Percentiles rank a stretch among this genome's conserved stretches.
phyloP scores from a whole-genome alignment of 257 asterid genomes.

The Rauvolfia tetraphylla region DNA sequence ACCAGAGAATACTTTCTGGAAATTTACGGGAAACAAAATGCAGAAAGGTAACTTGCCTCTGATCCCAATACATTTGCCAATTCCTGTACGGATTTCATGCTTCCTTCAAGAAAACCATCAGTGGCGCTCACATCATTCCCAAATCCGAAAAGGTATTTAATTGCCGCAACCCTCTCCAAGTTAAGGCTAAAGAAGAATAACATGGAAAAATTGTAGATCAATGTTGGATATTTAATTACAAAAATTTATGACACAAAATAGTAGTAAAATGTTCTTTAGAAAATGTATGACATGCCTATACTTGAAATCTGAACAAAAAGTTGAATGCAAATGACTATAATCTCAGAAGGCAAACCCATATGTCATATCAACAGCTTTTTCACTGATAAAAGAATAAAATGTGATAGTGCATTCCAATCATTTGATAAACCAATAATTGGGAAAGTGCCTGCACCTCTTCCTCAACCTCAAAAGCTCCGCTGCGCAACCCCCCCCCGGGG shows the following conservation, averaged over 20 bases:
- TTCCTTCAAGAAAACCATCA: constrained; percentile 45
- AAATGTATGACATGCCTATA: not conserved
- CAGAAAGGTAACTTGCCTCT: constrained; percentile 32
- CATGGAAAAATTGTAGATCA: not conserved
- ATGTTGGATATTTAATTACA: not conserved
- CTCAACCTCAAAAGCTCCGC: too few species aligned
- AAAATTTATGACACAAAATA: not conserved
- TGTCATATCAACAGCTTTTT: not conserved
- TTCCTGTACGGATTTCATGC: constrained; percentile 59
- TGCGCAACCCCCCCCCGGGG: not conserved
- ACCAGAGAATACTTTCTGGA: not conserved
- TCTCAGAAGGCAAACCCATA: not conserved
- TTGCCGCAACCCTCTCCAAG: constrained; percentile 54
- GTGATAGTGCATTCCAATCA: not conserved
- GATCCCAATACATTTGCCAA: constrained; percentile 41
- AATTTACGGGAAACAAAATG: constrained; percentile 19
- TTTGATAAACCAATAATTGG: not conserved
- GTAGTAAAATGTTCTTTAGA: not conserved
- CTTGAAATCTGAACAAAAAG: not conserved
- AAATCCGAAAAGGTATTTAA: constrained; percentile 64
- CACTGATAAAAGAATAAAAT: not conserved
- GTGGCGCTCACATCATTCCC: constrained; percentile 26
- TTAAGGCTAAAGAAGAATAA: constrained; percentile 48
- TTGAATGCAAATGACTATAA: not conserved
- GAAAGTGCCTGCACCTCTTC: too few species aligned